These are phyloP conservation scores for Isabelozyma rhagii DNA, from an alignment of 805 yeast genomes.

Conservation along the genomic window DNA sequence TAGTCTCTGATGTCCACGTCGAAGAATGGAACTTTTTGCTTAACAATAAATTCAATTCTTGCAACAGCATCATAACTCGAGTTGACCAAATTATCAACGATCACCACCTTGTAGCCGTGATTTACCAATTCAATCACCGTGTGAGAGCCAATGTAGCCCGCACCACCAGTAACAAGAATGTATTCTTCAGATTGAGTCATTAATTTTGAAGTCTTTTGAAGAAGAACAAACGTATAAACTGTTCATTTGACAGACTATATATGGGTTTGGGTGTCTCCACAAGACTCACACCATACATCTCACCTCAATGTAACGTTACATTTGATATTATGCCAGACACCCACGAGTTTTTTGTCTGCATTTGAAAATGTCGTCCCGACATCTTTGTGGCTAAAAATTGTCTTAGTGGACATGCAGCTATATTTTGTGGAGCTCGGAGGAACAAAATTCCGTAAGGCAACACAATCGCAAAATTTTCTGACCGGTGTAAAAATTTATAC, in stretches of 20 bases:
- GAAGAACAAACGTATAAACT: background rate
- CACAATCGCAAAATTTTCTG: too few relatives aligned
- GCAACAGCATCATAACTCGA: slow-evolving; percentile 65
- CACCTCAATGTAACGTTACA: slow-evolving; percentile 1
- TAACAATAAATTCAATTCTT: slow-evolving; percentile 55
- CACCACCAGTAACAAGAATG: slow-evolving; percentile 79
- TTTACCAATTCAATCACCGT: slow-evolving; percentile 63
- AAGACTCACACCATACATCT: background rate
- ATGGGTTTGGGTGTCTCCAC: background rate
- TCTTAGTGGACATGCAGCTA: too few relatives aligned
- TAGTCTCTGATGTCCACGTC: slow-evolving; percentile 54
- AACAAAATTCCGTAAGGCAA: background rate
- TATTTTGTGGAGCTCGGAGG: background rate
- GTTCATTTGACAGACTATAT: background rate
- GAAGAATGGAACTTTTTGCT: slow-evolving; percentile 50
- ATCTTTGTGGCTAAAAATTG: background rate
- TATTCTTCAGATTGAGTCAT: slow-evolving; percentile 12
- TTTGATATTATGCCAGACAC: background rate
- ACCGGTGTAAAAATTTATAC: background rate
- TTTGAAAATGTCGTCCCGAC: background rate
- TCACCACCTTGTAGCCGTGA: slow-evolving; percentile 65
- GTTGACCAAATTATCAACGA: slow-evolving; percentile 67
- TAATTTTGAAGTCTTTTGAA: background rate
- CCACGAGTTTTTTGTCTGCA: background rate
- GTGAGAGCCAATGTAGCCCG: slow-evolving; percentile 85